Base-by-base conservation (phyloP, 2,329 filamentous ascomycete genomes). In the Pyricularia pennisetigena region DNA sequence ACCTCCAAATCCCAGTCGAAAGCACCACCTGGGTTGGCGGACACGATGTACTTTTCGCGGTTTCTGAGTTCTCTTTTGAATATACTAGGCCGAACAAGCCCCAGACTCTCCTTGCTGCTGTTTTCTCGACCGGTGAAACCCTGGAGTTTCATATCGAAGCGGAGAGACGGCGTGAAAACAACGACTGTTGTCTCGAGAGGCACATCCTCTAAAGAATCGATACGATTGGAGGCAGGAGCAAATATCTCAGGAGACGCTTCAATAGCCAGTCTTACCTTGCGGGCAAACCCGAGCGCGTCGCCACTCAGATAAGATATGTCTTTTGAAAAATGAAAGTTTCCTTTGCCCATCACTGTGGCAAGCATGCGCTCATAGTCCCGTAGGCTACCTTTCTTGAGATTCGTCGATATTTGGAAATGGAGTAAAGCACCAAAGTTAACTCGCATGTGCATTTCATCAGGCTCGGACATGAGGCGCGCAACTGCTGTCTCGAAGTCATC, bases 1-100 rank as follows among this genome's bases (percentile, higher is more conserved):
- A 76, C 74, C 29, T 74, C 73, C 2, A 82, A 64, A 3, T 74
- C 74, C 80, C 80, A 82, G 69, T 81, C 79, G 16, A 63, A 67
- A 3, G 9, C 78, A 70, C 3, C 68, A 68, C 59, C 79, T 80
- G 26, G 76, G 67, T 75, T 74, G 3, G 77, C 73, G 59, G 77
- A 78, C 7, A 75, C 70, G n/a, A 72, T 76, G 1, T 72, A 70
- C 16, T 78, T 69, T 41, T 76, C 71, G 7, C 68, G 59, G 29
- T 68, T 69, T 4, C 67, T 66, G 6, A 61, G 28, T 8, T 62
- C 29, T 2, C 59, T 68, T 26, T 69, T 63, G 66, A 67, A 67
- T 24, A 64, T 41, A 20, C 29, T 67, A 28, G 66, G 66, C 32
- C 54, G 20, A 12, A 67, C 66, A 4, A 67, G 49, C 26, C 26